These are phyloP conservation scores for Teunomyces stri DNA, from an alignment of 805 yeast genomes.

Conservation along the genomic window DNA sequence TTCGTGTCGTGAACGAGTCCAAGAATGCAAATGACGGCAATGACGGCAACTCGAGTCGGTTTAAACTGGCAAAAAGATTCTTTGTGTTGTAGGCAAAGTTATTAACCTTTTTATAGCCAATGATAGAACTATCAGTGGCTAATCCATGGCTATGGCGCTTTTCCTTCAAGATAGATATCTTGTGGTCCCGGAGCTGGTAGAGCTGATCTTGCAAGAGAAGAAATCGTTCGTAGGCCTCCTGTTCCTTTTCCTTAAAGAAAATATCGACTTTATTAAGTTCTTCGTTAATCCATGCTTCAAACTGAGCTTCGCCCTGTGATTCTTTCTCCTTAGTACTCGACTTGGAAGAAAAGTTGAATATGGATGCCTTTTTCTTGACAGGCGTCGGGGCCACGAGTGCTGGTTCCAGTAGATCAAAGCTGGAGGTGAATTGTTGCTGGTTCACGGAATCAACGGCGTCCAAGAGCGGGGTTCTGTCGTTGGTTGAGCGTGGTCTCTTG, in stretches of 20 bases:
- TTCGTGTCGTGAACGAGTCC: conserved; percentile 4
- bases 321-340: conserved; percentile 19
- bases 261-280: conserved; percentile 59
- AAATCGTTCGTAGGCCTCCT: conserved; percentile 57
- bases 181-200: conserved; percentile 58
- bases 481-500: not conserved
- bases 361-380: conserved; percentile 14
- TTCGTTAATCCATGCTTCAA: conserved; percentile 63
- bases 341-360: conserved; percentile 20
- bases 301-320: conserved; percentile 43
- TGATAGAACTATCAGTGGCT: conserved; percentile 9
- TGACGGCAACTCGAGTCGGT: conserved; percentile 39
- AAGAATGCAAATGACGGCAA: conserved; percentile 38
- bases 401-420: conserved; percentile 1
- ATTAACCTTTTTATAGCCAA: conserved; percentile 20
- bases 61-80: conserved; percentile 20
- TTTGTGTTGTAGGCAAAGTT: conserved; percentile 30
- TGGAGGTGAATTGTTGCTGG: not conserved
- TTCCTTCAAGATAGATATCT: conserved; percentile 14
- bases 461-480: conserved; percentile 5
- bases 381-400: not conserved
- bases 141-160: conserved; percentile 6
- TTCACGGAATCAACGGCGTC: not conserved
- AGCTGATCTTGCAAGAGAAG: conserved; percentile 67
- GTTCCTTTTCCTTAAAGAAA: conserved; percentile 62